Base-by-base conservation (phyloP, 148 eudicot species). In the Silene conica region DNA sequence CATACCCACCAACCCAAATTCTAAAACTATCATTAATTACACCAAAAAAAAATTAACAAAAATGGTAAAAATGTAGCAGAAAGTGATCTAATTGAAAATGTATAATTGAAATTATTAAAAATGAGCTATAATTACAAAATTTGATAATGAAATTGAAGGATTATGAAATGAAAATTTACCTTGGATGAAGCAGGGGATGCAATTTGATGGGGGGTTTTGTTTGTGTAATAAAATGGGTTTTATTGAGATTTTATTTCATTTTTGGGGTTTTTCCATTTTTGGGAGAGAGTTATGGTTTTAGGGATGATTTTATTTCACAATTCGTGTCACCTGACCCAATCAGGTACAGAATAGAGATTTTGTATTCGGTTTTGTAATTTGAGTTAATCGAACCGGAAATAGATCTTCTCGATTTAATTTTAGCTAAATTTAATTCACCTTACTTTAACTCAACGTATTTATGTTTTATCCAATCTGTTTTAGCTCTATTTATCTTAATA, bases 1-100 rank as follows among this genome's bases (percentile, higher is more conserved):
- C 70, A 31, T 14, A 28, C 28, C 15, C 14, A 66, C 1, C n/a
- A 74, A 54, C 77, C 71, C 50, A 52, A 19, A 74, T 74, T 52
- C 12, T 6, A 41, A 64, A 48, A 50, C 19, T 3, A 19, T 6
- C 18, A 26, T 52, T 5, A 16, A 8, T 25, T 52, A 16, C 8
- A 25, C 8, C n/a, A n/a, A 3, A 41, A 31, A 3, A 31, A 31
- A 31, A 31, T 31, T 31, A 31, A 31, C 0, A 50, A 22, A 50
- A 43, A 45, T 19, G 21, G 14, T 7, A 26, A 21, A 2, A 34
- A 18, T 38, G 25, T 41, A 66, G 5, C 25, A 66, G 50, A 13
- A 66, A 48, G 5, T 19, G 55, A 58, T 72, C 38, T 1, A 20
- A 41, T 20, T 19, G 38, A 61, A 9, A 61, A 20, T 9, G 15